These are phyloP conservation scores for Solanum clarkiae DNA, from an alignment of 257 asterid genomes.

Conservation along the genomic window DNA sequence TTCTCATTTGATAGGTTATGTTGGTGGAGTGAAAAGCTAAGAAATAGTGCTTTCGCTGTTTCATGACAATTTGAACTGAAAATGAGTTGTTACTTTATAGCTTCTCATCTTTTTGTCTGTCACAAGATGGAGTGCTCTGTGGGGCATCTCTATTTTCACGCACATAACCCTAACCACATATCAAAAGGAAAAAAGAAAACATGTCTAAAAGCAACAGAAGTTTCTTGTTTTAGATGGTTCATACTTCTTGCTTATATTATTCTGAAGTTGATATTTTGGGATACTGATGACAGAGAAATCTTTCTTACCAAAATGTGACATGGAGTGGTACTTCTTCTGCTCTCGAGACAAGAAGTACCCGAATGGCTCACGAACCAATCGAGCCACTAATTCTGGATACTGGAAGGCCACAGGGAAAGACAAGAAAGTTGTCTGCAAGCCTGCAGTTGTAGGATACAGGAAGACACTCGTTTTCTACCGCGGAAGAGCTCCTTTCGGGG, in stretches of 20 bases:
- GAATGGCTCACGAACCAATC: slow-evolving; percentile 35
- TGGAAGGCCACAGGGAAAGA: slow-evolving; percentile 54
- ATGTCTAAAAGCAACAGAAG: background rate
- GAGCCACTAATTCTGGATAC: slow-evolving; percentile 44
- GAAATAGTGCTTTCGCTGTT: background rate
- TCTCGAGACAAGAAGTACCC: slow-evolving; percentile 42
- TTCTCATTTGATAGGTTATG: background rate
- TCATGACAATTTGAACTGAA: background rate
- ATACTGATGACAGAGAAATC: slow-evolving; percentile 21
- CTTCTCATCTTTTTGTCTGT: background rate
- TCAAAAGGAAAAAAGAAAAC: background rate
- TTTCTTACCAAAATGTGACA: slow-evolving; percentile 38
- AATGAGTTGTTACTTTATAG: slow-evolving; percentile 13
- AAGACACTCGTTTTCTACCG: slow-evolving; percentile 37
- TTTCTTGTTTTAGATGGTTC: background rate
- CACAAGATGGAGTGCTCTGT: slow-evolving; percentile 1
- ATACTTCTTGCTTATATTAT: background rate
- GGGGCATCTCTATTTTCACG: slow-evolving; percentile 11
- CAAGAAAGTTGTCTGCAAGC: slow-evolving; percentile 25
- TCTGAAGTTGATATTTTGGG: background rate
- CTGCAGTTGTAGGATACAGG: slow-evolving; percentile 22
- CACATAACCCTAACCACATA: background rate
- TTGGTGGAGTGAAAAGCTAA: background rate
- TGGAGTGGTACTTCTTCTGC: slow-evolving; percentile 51
- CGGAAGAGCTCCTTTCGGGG: slow-evolving; percentile 43